Evolutionary conservation across 2,329 filamentous ascomycete genomes (phyloP).

Genomic region (Sporothrix sp.): DNA sequence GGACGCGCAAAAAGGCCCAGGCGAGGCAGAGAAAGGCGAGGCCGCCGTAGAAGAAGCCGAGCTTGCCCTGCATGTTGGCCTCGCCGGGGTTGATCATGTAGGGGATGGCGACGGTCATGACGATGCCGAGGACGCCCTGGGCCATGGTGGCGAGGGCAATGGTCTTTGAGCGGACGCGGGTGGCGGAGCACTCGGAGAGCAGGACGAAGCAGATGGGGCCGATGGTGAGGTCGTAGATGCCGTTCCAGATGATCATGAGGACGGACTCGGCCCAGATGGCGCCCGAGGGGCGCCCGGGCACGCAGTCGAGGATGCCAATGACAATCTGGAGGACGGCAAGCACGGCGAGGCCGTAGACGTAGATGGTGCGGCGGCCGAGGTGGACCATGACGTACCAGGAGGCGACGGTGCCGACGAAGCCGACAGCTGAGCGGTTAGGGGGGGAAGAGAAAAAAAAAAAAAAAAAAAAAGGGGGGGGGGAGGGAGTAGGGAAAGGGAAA

Average conservation of each 20-base stretch:
- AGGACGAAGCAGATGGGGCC: slow-evolving; percentile 43
- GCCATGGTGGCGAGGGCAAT: slow-evolving; percentile 35
- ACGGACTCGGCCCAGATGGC: slow-evolving; percentile 38
- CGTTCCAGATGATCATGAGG: slow-evolving; percentile 42
- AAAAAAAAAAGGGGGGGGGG: neutral
- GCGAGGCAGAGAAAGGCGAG: slow-evolving; percentile 36
- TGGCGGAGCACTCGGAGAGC: slow-evolving; percentile 42
- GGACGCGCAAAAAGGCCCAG: slow-evolving; percentile 44
- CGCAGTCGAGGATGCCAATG: slow-evolving; percentile 37
- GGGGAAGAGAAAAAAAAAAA: neutral
- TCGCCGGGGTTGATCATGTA: slow-evolving; percentile 36
- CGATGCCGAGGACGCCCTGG: slow-evolving; percentile 32
- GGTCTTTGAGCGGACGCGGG: slow-evolving; percentile 34
- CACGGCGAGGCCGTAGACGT: slow-evolving; percentile 35
- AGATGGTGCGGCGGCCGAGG: slow-evolving; percentile 43
- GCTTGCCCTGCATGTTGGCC: slow-evolving; percentile 35
- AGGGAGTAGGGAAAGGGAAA: too few species aligned
- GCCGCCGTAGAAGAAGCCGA: slow-evolving; percentile 37
- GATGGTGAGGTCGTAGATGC: slow-evolving; percentile 42
- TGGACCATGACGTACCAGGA: slow-evolving; percentile 41
- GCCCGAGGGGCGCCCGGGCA: slow-evolving; percentile 27
- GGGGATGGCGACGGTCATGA: slow-evolving; percentile 35
- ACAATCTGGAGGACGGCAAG: slow-evolving; percentile 38
- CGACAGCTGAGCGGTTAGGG: slow-evolving; percentile 27
- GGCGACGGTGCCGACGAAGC: slow-evolving; percentile 42